Conservation (phyloP, 2,329 filamentous ascomycete species). For the Botrytis fragariae region DNA sequence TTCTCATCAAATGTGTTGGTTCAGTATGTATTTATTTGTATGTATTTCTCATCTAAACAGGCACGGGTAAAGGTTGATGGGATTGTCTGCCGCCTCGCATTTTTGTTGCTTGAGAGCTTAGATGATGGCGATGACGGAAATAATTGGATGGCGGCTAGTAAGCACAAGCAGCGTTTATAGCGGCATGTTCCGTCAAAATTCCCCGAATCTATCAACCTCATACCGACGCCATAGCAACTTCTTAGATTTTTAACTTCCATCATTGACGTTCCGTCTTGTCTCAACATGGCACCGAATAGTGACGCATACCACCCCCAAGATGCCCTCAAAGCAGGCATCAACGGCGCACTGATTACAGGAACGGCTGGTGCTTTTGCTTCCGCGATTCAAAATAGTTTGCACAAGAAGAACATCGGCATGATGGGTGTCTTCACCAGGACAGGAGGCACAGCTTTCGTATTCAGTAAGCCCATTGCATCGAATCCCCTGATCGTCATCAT, state of each 20-base stretch:
- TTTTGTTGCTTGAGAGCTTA: conserved; percentile 5
- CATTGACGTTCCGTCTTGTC: background rate
- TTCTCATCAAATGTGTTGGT: background rate
- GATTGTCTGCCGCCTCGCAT: background rate
- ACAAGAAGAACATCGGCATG: conserved; percentile 76
- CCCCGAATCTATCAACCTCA: conserved; percentile 15
- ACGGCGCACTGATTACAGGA: conserved; percentile 63
- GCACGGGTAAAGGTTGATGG: background rate
- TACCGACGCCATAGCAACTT: conserved; percentile 23
- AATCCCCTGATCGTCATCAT: background rate
- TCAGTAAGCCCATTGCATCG: conserved; percentile 46
- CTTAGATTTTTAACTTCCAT: background rate
- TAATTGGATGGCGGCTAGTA: conserved; percentile 8
- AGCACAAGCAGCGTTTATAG: conserved; percentile 8
- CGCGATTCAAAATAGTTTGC: conserved; percentile 81
- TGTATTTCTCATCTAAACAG: conserved; percentile 9
- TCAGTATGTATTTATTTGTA: conserved; percentile 4
- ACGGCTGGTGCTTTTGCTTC: conserved; percentile 68
- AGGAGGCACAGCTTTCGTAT: conserved; percentile 68
- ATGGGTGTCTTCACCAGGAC: conserved; percentile 77
- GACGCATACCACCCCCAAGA: conserved; percentile 68
- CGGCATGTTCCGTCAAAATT: conserved; percentile 16
- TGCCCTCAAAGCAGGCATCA: conserved; percentile 65
- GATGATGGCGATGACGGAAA: conserved; percentile 9
- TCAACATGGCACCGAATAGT: conserved; percentile 51